Base-by-base conservation (phyloP, 495 filamentous ascomycete genomes). In the Trypethelium eluteriae region DNA sequence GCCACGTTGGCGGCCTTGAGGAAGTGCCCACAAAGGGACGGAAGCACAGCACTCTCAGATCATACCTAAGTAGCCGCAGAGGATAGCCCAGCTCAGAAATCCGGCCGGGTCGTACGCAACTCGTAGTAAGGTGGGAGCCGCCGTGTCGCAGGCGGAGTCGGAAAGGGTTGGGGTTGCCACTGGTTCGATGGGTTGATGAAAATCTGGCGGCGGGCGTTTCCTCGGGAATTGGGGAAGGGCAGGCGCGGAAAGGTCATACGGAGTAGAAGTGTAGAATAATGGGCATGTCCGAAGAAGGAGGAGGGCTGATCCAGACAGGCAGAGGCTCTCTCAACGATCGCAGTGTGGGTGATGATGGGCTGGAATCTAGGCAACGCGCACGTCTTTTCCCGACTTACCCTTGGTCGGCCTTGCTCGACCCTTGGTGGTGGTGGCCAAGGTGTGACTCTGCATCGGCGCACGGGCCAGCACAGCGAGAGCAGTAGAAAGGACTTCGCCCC, bases 401-500 rank as follows among this genome's bases (percentile, higher is more conserved):
- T 10, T 18, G 11, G 25, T 25, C 25, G 25, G 25, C 25, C 25
- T 25, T n/a, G 18, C 53, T 32, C 53, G 25, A 25, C 25, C 25
- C 25, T 25, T 18, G 49, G 49, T 18, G 53, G 53, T 36, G 32
- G 53, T 59, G 53, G 53, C 53, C 53, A 59, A 59, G 53, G 53
- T 59, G 53, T 59, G 53, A 59, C 53, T 59, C 53, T 59, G 53
- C 53, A 59, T 18, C 53, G 11, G 53, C 32, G 53, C 53, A 59
- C 53, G 53, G 18, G 53, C 53, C 53, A 59, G 53, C 53, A 9
- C 10, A 32, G 18, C 11, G 5, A 5, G 32, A 10, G 11, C 11
- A n/a, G 53, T 59, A 59, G 53, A 59, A 34, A 59, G 49, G 53
- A 59, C 53, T 59, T 59, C 53, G 53, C 53, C 53, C 53, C 53